phyloP scores from a whole-genome alignment of 2,329 filamentous ascomycete genomes.

The Thelonectria rubi region DNA sequence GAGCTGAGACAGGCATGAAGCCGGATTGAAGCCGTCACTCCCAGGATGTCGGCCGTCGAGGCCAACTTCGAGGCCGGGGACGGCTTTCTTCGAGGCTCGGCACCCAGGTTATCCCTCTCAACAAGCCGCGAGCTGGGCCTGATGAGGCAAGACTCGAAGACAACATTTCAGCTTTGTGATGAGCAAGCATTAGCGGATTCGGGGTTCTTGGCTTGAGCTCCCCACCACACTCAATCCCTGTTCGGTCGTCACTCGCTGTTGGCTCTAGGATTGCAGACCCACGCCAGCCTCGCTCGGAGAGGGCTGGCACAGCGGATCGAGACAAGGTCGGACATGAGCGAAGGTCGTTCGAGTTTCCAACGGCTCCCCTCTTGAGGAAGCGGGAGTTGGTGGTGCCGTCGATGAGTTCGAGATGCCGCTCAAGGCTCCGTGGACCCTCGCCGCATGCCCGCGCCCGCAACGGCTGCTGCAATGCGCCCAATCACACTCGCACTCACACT shows the following conservation, averaged over 20 bases:
- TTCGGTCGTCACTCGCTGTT: constrained; percentile 3
- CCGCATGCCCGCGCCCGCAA: constrained; percentile 21
- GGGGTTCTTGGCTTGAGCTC: constrained; percentile 9
- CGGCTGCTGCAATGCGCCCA: not conserved
- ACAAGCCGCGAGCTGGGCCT: constrained; percentile 25
- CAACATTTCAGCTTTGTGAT: constrained; percentile 27
- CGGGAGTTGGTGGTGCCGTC: constrained; percentile 5
- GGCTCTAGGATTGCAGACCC: constrained; percentile 12
- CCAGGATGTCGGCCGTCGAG: not conserved
- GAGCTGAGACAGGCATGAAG: constrained; percentile 1
- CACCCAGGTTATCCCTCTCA: not conserved
- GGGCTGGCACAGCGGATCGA: constrained; percentile 3
- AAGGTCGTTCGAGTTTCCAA: not conserved
- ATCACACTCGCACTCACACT: not conserved
- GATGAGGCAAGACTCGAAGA: constrained; percentile 22
- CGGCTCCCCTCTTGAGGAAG: constrained; percentile 8
- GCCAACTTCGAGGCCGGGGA: not conserved
- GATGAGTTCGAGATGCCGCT: not conserved
- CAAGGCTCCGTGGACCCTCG: constrained; percentile 13
- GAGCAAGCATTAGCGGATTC: constrained; percentile 18
- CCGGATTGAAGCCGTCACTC: not conserved
- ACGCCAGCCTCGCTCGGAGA: constrained; percentile 18
- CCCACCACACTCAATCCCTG: not conserved
- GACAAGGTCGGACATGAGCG: not conserved
- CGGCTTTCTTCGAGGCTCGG: not conserved